Conservation (phyloP, 2,329 filamentous ascomycete genomes). For the Aspergillus tanneri region DNA sequence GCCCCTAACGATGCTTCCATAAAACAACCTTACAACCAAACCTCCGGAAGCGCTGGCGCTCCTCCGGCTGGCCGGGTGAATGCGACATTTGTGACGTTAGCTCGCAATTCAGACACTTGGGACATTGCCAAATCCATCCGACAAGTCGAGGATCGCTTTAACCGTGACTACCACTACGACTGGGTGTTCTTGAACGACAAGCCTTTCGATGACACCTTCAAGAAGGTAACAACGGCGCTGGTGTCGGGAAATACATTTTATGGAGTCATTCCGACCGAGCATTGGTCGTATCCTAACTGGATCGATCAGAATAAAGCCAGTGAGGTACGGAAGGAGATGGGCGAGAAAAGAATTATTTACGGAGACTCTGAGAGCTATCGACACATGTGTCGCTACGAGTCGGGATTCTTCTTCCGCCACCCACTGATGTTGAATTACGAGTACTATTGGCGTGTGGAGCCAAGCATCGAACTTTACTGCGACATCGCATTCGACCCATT, state of each 20-base stretch:
- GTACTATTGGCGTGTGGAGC: constrained; percentile 99
- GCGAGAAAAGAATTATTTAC: constrained; percentile 92
- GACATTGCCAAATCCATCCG: constrained; percentile 95
- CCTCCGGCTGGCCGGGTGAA: constrained; percentile 75
- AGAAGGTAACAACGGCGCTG: constrained; percentile 81
- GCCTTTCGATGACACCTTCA: constrained; percentile 90
- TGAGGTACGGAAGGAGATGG: constrained; percentile 92
- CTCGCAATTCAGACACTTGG: constrained; percentile 91
- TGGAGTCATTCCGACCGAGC: constrained; percentile 82
- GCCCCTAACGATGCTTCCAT: constrained; percentile 28
- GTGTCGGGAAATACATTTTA: constrained; percentile 93
- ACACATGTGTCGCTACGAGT: constrained; percentile 99
- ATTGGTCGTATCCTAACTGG: constrained; percentile 95
- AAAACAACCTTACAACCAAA: constrained; percentile 13
- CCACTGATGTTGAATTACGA: constrained; percentile 92
- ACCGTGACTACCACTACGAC: constrained; percentile 93
- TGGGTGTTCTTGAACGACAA: constrained; percentile 99
- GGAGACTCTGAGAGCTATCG: constrained; percentile 95
- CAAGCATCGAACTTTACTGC: constrained; percentile 93
- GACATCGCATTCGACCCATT: constrained; percentile 96
- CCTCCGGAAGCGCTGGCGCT: constrained; percentile 45
- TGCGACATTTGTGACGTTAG: constrained; percentile 94
- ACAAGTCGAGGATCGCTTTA: constrained; percentile 97
- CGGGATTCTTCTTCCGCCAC: constrained; percentile 98
- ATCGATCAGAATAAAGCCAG: constrained; percentile 94